Evolutionary conservation across 139 green algal genomes (phyloP).

Genomic region (Micromonas pusilla): DNA sequence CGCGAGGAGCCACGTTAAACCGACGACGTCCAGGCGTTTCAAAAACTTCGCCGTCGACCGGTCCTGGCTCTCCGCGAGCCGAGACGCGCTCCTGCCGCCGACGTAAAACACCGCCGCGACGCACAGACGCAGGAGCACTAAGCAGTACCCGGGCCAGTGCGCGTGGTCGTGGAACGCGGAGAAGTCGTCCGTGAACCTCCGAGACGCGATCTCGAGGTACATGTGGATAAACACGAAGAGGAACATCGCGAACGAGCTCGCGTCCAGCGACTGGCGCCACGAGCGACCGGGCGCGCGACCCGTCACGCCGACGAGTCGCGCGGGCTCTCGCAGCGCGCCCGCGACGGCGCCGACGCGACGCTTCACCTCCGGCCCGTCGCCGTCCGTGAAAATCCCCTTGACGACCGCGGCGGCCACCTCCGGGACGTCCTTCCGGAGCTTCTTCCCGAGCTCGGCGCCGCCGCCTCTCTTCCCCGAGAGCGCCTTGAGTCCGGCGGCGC

Average conservation of each 20-base stretch:
- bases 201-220: not conserved
- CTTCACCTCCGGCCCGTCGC: constrained; percentile 1
- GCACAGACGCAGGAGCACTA: not conserved
- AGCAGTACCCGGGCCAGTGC: constrained; percentile 13
- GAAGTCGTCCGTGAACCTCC: constrained; percentile 15
- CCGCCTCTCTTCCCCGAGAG: not conserved
- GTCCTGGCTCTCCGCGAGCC: not conserved
- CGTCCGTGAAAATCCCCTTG: not conserved
- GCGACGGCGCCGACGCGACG: not conserved
- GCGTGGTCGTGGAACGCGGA: constrained; percentile 27
- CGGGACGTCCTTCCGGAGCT: not conserved
- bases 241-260: not conserved
- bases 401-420: not conserved
- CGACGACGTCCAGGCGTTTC: constrained; percentile 7
- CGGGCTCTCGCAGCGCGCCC: constrained; percentile 1
- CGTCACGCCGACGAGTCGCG: constrained; percentile 3
- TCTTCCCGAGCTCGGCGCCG: not conserved
- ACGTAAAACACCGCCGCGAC: constrained; percentile 3
- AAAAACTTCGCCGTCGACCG: not conserved
- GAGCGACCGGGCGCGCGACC: no score
- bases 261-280: no score
- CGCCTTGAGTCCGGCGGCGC: not conserved
- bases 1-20: constrained; percentile 12
- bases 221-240: not conserved
- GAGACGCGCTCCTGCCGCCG: not conserved